A percentile compares a stretch with the other conserved stretches of the same genome.
Evolutionary conservation across 2,329 filamentous ascomycete genomes (phyloP).

Genomic region (Penicillium sp.): DNA sequence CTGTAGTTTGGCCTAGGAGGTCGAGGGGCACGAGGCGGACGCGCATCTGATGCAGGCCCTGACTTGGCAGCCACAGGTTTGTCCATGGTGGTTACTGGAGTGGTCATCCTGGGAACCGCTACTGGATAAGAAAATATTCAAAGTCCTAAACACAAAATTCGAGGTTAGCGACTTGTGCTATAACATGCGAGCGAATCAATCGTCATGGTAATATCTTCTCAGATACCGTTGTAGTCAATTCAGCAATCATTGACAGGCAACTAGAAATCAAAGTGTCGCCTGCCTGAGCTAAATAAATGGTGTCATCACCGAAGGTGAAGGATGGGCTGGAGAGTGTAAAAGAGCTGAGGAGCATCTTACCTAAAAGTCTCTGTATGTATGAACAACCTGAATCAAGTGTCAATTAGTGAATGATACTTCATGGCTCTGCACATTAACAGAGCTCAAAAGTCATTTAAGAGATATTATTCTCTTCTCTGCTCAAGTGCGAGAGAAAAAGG

Average conservation of each 20-base stretch:
- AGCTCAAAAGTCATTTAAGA: neutral
- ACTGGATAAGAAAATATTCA: constrained; percentile 15
- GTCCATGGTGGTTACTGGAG: constrained; percentile 16
- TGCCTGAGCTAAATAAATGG: constrained; percentile 43
- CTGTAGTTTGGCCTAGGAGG: constrained; percentile 56
- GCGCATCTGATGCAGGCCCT: constrained; percentile 14
- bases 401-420: neutral
- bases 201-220: constrained; percentile 51
- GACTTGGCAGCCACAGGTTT: constrained; percentile 15
- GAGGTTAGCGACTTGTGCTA: constrained; percentile 22
- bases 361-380: constrained; percentile 1
- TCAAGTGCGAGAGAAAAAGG: constrained; percentile 2
- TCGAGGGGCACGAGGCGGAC: constrained; percentile 27
- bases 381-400: constrained; percentile 1
- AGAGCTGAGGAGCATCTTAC: constrained; percentile 17
- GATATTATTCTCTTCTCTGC: neutral
- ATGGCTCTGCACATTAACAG: constrained; percentile 7
- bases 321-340: constrained; percentile 5
- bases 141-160: constrained; percentile 12
- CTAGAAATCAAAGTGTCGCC: constrained; percentile 51
- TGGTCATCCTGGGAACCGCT: constrained; percentile 27
- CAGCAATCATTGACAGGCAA: constrained; percentile 51
- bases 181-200: constrained; percentile 7
- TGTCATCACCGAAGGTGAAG: constrained; percentile 45
- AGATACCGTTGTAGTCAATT: constrained; percentile 98